Conservation (phyloP, 805 yeast species). For the Yarrowia deformans region DNA sequence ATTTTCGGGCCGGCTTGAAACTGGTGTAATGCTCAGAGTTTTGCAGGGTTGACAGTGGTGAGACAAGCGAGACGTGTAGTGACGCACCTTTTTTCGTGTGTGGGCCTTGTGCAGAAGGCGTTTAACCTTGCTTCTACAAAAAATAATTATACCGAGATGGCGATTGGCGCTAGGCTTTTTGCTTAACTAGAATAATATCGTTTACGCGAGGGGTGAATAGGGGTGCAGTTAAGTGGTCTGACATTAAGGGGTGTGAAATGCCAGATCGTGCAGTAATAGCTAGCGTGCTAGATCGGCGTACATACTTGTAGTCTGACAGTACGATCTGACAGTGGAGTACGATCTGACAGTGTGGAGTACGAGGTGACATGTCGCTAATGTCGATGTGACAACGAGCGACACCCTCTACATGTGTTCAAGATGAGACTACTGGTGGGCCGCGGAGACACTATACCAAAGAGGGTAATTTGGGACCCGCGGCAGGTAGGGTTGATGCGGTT, state of each 20-base stretch:
- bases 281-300: no score
- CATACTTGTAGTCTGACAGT: no score
- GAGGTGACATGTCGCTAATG: no score
- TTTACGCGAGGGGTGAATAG: slow-evolving; percentile 19
- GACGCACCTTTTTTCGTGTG: slow-evolving; percentile 24
- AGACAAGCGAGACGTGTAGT: slow-evolving; percentile 25
- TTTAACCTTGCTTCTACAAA: slow-evolving; percentile 4
- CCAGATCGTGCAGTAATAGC: not conserved
- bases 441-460: slow-evolving; percentile 7
- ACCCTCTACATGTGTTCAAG: not conserved
- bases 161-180: not conserved
- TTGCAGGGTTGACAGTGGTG: not conserved
- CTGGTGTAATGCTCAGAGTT: not conserved
- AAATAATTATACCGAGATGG: not conserved
- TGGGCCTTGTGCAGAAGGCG: not conserved
- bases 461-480: slow-evolving; percentile 14
- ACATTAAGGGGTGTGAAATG: not conserved
- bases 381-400: not conserved
- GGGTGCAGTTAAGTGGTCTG: slow-evolving; percentile 7
- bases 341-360: no score
- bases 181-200: not conserved
- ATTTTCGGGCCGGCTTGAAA: not conserved
- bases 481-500: slow-evolving; percentile 1
- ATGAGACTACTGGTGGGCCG: not conserved
- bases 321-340: no score